Percentiles rank a stretch among this genome's conserved stretches.
These are phyloP conservation scores for Candida fluviatilis DNA, from an alignment of 805 yeast species.

Conservation along the genomic window DNA sequence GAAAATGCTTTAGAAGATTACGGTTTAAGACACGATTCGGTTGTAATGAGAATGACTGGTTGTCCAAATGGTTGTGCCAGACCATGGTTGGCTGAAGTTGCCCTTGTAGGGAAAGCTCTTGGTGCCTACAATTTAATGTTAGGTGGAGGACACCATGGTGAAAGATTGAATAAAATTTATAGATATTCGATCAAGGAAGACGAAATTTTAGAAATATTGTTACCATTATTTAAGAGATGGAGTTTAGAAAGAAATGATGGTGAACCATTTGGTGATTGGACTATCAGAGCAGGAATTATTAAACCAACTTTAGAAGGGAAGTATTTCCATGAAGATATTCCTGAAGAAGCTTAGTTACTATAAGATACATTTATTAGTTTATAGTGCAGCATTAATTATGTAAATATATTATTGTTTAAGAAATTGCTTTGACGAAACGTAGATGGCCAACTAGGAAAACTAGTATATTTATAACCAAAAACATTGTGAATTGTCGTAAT, in stretches of 20 bases:
- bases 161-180: conserved; percentile 85
- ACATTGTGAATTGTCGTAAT: too few species aligned
- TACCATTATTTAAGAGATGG: conserved; percentile 92
- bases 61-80: conserved; percentile 99
- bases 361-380: background rate
- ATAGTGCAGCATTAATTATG: conserved; percentile 2
- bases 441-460: too few species aligned
- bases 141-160: conserved; percentile 95
- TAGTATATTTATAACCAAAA: too few species aligned
- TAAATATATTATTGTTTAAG: background rate
- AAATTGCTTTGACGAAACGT: background rate
- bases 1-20: conserved; percentile 86
- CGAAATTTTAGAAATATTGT: conserved; percentile 71
- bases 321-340: conserved; percentile 90
- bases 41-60: conserved; percentile 98
- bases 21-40: conserved; percentile 89
- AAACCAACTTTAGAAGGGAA: conserved; percentile 87
- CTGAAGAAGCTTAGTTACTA: conserved; percentile 57
- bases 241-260: conserved; percentile 85
- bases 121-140: conserved; percentile 91
- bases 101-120: conserved; percentile 90
- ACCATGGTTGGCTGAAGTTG: conserved; percentile 97
- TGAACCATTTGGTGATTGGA: conserved; percentile 94
- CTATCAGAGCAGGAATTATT: conserved; percentile 81
- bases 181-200: conserved; percentile 86